Evolutionary conservation across 352 stramenopile species (phyloP).

Genomic region (Globisporangium barbulae): DNA sequence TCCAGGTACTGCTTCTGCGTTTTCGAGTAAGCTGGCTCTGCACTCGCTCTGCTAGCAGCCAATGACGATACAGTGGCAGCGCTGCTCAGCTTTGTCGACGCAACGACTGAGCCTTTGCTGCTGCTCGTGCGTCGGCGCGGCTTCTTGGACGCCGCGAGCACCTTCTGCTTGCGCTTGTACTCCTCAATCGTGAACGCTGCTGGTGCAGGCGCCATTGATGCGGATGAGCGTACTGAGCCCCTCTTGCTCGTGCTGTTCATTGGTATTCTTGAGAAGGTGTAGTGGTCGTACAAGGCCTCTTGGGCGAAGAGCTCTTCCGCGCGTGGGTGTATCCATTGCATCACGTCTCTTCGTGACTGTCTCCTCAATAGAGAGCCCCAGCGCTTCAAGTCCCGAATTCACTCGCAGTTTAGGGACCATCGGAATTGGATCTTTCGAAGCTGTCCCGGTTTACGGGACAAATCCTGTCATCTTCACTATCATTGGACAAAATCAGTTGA

Average conservation of each 20-base stretch:
- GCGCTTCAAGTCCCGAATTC: conserved; percentile 14
- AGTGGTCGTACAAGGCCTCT: not conserved
- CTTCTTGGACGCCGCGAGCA: conserved; percentile 29
- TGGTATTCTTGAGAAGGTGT: not conserved
- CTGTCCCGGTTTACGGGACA: conserved; percentile 6
- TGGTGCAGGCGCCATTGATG: not conserved
- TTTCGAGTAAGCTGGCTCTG: conserved; percentile 21
- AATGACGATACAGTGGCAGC: not conserved
- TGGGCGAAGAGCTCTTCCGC: too few relatives aligned
- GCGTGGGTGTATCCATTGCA: conserved; percentile 1
- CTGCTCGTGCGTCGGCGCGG: conserved; percentile 9
- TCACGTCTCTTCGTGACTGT: conserved; percentile 1
- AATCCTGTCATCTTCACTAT: not conserved
- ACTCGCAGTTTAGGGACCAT: not conserved
- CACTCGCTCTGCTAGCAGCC: conserved; percentile 13
- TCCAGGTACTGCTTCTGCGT: conserved; percentile 56
- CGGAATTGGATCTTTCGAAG: conserved; percentile 18
- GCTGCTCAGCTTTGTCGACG: conserved; percentile 1
- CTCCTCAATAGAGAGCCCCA: not conserved
- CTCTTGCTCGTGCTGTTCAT: not conserved
- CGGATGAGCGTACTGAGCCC: not conserved
- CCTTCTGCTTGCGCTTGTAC: conserved; percentile 57
- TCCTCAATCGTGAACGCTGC: conserved; percentile 51
- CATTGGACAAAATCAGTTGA: conserved; percentile 18
- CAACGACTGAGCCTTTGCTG: not conserved